Evolutionary conservation across 495 filamentous ascomycete genomes (phyloP), one percentile per base, ranked within the genome.

Genomic region (Poronia punctata): DNA sequence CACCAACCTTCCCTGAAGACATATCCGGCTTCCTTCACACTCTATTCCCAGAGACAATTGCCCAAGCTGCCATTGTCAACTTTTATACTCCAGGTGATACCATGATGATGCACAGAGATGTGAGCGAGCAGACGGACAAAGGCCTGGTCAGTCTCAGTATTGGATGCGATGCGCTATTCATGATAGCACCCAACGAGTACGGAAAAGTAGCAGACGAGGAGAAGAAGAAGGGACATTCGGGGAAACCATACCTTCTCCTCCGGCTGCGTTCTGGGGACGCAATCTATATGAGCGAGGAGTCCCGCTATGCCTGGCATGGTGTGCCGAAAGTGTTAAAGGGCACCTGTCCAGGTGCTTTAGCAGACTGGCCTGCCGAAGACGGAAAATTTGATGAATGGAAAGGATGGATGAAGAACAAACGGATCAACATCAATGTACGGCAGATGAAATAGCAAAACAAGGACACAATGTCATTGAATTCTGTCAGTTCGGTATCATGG

Each of bases 1-100:
- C 86, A n/a, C 84, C 85, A 1, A 43, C 54, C 14, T 95, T 95
- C 47, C 90, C 90, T 3, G 27, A 45, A 3, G 88, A 95, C 53
- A 72, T 92, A 42, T 75, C 74, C 4, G 50, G 46, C 1, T 70
- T 93, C 17, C 52, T 94, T 8, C 67, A 72, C 12, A 60, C 64
- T 0, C 57, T 86, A 0, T 93, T 92, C 46, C 80, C 84, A 0
- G 75, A 78, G 24, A 84, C 84, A 14, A 65, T 70, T 16, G 75
- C 90, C 0, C 80, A 94, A 64, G 87, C 90, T 7, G 92, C 90
- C 18, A 96, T 96, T 17, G 73, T 94, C 43, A 96, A 96, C 57
- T 55, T 96, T 27, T 95, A 97, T 56, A 81, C 79, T 1, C 83
- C 90, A 0, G 84, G 86, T 21, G 90, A 96, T 54, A 89, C 80